These are phyloP conservation scores for Saprolegnia diclina DNA, from an alignment of 352 stramenopile genomes.

Conservation along the genomic window DNA sequence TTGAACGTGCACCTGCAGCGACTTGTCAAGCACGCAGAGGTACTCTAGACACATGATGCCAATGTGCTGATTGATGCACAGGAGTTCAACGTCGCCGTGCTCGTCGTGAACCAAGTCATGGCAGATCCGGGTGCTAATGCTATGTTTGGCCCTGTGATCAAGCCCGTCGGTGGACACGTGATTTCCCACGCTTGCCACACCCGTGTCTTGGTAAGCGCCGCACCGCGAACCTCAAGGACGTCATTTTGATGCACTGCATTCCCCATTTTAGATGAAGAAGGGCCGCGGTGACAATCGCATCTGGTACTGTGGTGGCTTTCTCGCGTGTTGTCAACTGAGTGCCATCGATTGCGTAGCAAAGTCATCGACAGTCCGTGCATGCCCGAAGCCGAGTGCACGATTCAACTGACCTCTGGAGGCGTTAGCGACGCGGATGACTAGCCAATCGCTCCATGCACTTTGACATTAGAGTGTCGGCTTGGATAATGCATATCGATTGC, in stretches of 20 bases:
- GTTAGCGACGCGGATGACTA: constrained; percentile 60
- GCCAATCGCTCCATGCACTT: not conserved
- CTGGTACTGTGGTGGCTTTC: constrained; percentile 36
- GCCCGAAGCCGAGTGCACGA: constrained; percentile 77
- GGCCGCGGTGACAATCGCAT: constrained; percentile 87
- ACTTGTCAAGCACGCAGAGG: constrained; percentile 73
- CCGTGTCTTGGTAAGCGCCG: constrained; percentile 70
- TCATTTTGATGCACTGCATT: not conserved
- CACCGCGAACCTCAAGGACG: not conserved
- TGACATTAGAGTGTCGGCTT: not conserved
- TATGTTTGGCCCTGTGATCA: constrained; percentile 81
- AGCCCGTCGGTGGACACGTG: constrained; percentile 83
- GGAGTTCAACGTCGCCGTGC: constrained; percentile 92
- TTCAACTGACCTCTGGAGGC: constrained; percentile 59
- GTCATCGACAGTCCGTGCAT: constrained; percentile 82
- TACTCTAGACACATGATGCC: constrained; percentile 24
- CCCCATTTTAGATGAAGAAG: constrained; percentile 78
- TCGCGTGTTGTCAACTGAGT: not conserved
- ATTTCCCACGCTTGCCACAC: constrained; percentile 98
- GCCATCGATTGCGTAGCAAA: constrained; percentile 43
- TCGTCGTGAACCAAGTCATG: constrained; percentile 91
- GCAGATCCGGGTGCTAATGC: constrained; percentile 73
- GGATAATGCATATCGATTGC: not conserved
- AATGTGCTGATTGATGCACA: constrained; percentile 31
- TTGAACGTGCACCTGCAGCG: constrained; percentile 85